Conservation (phyloP, 2,329 filamentous ascomycete genomes). For the Fusarium tupiense region DNA sequence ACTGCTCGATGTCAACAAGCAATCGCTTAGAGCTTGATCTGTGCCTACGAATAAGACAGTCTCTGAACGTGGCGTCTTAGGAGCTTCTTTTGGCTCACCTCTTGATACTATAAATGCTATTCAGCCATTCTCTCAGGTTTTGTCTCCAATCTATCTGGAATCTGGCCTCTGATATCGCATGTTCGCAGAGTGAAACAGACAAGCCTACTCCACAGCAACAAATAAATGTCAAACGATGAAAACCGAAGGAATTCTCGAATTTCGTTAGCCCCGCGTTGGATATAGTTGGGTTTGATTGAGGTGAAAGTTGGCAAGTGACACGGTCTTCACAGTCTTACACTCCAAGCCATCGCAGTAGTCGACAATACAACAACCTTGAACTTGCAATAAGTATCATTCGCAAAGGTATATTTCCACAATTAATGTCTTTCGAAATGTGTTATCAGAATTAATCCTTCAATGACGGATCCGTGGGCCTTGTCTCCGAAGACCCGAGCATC, state of each 20-base stretch:
- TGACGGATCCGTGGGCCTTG: conserved; percentile 20
- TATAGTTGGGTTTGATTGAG: fast-evolving
- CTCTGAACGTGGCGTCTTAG: neutral
- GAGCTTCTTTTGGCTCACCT: neutral
- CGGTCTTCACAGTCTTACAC: neutral
- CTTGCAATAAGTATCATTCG: fast-evolving
- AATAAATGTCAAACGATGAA: no score
- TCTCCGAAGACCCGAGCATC: conserved; percentile 1
- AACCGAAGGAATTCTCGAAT: fast-evolving
- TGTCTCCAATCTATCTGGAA: neutral
- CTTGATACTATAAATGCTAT: neutral
- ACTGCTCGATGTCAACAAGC: neutral
- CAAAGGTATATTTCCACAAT: fast-evolving
- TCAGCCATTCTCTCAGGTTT: fast-evolving
- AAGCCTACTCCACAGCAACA: neutral
- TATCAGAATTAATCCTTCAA: neutral
- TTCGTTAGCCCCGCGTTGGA: fast-evolving
- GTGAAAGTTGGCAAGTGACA: no score
- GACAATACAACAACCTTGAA: no score
- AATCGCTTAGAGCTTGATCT: fast-evolving
- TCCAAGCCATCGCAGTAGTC: neutral
- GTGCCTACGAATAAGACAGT: neutral
- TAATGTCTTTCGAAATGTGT: neutral
- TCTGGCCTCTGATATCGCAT: neutral
- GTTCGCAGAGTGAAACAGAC: neutral